Percentiles rank a stretch among this genome's conserved stretches.
Conservation (phyloP, 495 filamentous ascomycete species). For the Aspergillus cristatus region DNA sequence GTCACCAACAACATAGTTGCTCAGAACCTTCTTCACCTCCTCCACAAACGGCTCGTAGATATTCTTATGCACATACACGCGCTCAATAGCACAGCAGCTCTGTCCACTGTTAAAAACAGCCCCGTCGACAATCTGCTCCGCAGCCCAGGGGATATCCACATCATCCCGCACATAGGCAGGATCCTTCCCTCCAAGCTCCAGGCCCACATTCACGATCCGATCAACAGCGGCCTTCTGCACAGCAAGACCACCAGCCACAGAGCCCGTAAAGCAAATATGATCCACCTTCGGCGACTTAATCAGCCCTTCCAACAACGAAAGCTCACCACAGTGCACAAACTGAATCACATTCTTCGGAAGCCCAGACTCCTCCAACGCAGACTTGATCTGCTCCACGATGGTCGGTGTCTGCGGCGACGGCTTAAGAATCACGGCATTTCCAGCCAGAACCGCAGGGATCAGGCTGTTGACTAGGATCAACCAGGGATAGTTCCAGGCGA, state of each 20-base stretch:
- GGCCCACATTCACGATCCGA: conserved; percentile 69
- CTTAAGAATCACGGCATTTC: conserved; percentile 85
- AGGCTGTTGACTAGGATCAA: conserved; percentile 84
- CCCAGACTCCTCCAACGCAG: conserved; percentile 68
- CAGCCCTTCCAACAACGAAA: conserved; percentile 58
- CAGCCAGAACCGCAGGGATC: conserved; percentile 77
- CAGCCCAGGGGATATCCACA: conserved; percentile 81
- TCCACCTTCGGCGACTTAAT: conserved; percentile 63
- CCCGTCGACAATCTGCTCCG: conserved; percentile 86
- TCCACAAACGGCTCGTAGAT: conserved; percentile 74
- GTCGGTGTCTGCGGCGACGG: conserved; percentile 92
- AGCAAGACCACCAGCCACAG: conserved; percentile 72
- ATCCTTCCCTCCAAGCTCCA: conserved; percentile 91
- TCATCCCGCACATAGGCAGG: conserved; percentile 81
- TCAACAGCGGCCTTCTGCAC: conserved; percentile 78
- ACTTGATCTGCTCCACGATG: conserved; percentile 68
- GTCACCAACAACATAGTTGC: conserved; percentile 77
- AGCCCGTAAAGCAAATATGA: conserved; percentile 87
- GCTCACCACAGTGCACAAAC: conserved; percentile 78
- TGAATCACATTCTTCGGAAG: conserved; percentile 74
- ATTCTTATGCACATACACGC: conserved; percentile 75
- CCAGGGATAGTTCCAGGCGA: conserved; percentile 97
- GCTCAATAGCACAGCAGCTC: conserved; percentile 83
- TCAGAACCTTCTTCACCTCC: conserved; percentile 70
- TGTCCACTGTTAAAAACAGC: conserved; percentile 91